phyloP scores from a whole-genome alignment of 2,329 filamentous ascomycete species.

The Diaporthe caulivora region DNA sequence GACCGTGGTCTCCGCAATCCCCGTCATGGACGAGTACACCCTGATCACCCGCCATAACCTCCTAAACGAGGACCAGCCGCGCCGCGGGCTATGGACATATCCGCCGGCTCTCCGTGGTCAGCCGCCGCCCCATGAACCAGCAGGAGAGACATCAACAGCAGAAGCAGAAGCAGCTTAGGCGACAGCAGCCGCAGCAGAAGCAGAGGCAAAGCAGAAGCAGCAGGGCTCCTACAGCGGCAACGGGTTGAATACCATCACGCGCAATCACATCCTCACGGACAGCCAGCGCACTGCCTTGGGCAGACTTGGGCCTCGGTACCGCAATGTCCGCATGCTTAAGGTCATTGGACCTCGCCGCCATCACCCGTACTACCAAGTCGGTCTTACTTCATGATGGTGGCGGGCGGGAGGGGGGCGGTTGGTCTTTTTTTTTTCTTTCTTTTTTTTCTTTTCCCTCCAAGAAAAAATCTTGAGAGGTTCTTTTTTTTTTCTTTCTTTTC shows the following conservation, averaged over 20 bases:
- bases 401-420: too few relatives aligned
- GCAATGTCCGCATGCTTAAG: background rate
- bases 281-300: background rate
- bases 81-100: fast-evolving
- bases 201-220: too few relatives aligned
- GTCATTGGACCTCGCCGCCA: background rate
- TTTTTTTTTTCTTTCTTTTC: background rate
- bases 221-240: background rate
- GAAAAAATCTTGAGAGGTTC: background rate
- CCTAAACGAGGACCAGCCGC: background rate
- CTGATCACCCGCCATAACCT: background rate
- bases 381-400: too few relatives aligned
- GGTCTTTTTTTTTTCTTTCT: too few relatives aligned
- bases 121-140: background rate
- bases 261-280: background rate
- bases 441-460: background rate
- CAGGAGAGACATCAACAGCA: too few relatives aligned
- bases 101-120: background rate
- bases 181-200: too few relatives aligned
- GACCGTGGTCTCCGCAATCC: background rate
- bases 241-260: background rate
- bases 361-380: background rate
- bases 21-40: background rate
- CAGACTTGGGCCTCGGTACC: too few relatives aligned
- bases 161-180: too few relatives aligned